Base-by-base conservation (phyloP, 768 basidiomycete genomes). In the Naganishia kalamii region DNA sequence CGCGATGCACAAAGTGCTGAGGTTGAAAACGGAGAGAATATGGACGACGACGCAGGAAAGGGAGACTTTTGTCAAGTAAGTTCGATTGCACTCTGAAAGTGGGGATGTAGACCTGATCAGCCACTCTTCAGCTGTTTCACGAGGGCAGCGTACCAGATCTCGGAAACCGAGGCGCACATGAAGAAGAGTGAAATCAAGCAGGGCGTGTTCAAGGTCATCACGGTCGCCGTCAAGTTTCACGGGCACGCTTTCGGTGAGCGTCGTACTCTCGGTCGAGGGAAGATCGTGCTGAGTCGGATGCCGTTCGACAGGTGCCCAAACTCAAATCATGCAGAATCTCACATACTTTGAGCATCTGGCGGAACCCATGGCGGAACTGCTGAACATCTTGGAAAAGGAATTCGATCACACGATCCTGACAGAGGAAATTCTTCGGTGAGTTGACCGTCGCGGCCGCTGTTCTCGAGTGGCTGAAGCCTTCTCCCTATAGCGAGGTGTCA, bases 331-430 rank as follows among this genome's bases (percentile, higher is more conserved):
- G 79, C 92, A 96, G 74, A 86, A 85, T 50, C 81, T 99, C 15
- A 92, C 93, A 66, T 94, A 93, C 77, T 90, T 87, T 70, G 96
- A 99, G 70, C 94, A 98, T 73, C 84, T 96, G 23, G 85, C 90
- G 0, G 94, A 98, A 72, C 87, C 88, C 1, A 88, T 97, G 86
- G 94, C 96, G 0, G 94, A 97, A 70, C 86, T 89, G 50, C 82
- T 98, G 27, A 82, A 85, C 33, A 80, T 87, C 52, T 83, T 96
- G 17, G 84, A 87, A 8, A 87, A 86, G 63, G 88, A 94, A 62
- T 97, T 88, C 71, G 93, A 96, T 77, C 85, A 91, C 66, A 81
- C 86, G 1, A 91, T 93, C 74, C 83, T 97, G 5, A 89, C 88
- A 0, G 94, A 97, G 70, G 92, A 97, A 71, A 83, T 98, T 49